Conservation (phyloP, 345 rosid genomes). For the Firmiana major region DNA sequence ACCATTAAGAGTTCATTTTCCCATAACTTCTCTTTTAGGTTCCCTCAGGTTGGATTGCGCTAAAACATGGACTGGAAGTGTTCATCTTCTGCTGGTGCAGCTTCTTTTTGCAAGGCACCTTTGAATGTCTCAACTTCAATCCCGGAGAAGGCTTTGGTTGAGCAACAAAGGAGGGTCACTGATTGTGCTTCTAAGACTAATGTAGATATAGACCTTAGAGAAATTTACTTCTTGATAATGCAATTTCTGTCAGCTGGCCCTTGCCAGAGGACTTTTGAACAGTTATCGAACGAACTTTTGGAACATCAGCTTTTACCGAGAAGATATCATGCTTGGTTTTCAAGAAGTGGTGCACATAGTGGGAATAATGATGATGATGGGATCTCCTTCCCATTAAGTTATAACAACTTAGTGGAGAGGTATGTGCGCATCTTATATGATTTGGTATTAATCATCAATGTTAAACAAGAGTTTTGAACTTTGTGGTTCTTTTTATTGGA, state of each 20-base stretch:
- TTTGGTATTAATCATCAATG: not conserved
- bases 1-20: not conserved
- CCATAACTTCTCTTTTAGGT: slow-evolving; percentile 18
- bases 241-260: slow-evolving; percentile 87
- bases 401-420: slow-evolving; percentile 68
- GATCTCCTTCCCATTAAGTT: slow-evolving; percentile 73
- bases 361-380: slow-evolving; percentile 59
- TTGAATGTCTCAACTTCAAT: slow-evolving; percentile 34
- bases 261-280: slow-evolving; percentile 61
- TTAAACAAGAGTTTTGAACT: slow-evolving; percentile 1
- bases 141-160: slow-evolving; percentile 41
- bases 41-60: slow-evolving; percentile 22
- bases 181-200: slow-evolving; percentile 34
- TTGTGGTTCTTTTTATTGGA: slow-evolving; percentile 6
- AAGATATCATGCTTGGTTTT: slow-evolving; percentile 93
- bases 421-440: slow-evolving; percentile 19
- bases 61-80: slow-evolving; percentile 59
- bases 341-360: slow-evolving; percentile 55
- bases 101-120: slow-evolving; percentile 47
- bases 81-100: slow-evolving; percentile 36
- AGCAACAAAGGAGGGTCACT: slow-evolving; percentile 37
- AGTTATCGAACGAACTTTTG: slow-evolving; percentile 63
- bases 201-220: slow-evolving; percentile 67
- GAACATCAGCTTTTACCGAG: slow-evolving; percentile 88
- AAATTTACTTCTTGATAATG: slow-evolving; percentile 87